Evolutionary conservation across 73 alveolate genomes (phyloP), one percentile per base, ranked within the genome.

Genomic region (Stentor roeselii): DNA sequence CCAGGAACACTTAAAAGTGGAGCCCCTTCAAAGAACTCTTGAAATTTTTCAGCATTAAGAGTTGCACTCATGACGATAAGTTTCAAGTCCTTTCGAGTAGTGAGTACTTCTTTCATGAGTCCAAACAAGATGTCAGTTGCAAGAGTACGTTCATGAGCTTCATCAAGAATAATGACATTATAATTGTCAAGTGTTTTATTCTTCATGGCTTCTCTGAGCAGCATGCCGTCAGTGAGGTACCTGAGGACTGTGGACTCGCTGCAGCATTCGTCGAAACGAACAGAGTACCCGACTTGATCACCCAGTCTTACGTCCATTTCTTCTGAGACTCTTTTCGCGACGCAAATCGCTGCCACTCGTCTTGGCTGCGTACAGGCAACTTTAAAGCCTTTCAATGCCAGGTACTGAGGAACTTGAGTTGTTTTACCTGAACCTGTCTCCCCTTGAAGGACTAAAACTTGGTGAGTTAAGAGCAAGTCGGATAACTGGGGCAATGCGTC

Each of bases 341-440:
- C 95, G 86, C 99, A 92, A 99, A 96, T 98, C 21, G 99, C 99
- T 11, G 99, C 99, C 39, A 98, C 99, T 88, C 99, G 93, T 82
- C 99, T 96, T 14, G 99, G 99, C 89, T 98, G 96, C 21, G 99
- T 98, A 86, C 99, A 97, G 27, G 97, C 98, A 21, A 98, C 97
- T 21, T 86, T 87, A 42, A 86, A 82, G 11, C 84, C 67, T 21
- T 77, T 40, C 14, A 39, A 32, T 82, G 3, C 27, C 60, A 98
- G 76, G 93, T 93, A 98, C 87, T 98, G 95, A 35, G 99, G 99
- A 42, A 96, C 92, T 91, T 98, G 97, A n/a, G 99, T 98, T 3
- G 99, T 96, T 86, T 98, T 98, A 14, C 99, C 99, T 60, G 97
- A 87, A 78, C 99, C 99, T 2, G 99, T 98, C 82, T 97, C 99